phyloP scores from a whole-genome alignment of 176 grass and related monocot species.

The Carex kokanica region DNA sequence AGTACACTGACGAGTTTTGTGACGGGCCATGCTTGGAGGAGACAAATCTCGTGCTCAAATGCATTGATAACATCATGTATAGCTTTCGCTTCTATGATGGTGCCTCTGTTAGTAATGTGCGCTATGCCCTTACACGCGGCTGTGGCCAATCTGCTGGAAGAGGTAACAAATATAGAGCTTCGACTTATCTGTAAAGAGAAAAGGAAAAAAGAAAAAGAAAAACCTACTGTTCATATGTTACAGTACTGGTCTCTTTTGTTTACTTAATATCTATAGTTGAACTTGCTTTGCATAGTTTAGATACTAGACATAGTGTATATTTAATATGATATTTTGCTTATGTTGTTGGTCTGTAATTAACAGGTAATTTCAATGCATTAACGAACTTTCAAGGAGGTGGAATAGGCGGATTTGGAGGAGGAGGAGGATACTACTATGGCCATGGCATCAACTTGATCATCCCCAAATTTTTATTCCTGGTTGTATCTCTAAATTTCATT shows the following conservation, averaged over 20 bases:
- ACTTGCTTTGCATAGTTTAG: neutral
- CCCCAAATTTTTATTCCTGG: constrained; percentile 22
- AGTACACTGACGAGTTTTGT: constrained; percentile 49
- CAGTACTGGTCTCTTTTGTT: neutral
- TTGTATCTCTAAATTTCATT: constrained; percentile 28
- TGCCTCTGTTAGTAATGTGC: constrained; percentile 46
- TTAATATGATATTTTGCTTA: neutral
- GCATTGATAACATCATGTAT: constrained; percentile 43
- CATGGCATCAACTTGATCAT: constrained; percentile 24
- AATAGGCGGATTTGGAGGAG: neutral
- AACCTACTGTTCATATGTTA: neutral
- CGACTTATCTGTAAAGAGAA: neutral
- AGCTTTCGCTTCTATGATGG: constrained; percentile 78
- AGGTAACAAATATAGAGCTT: constrained; percentile 12
- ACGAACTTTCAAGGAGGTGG: neutral
- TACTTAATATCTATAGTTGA: neutral
- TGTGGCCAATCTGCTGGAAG: constrained; percentile 40
- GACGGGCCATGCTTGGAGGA: constrained; percentile 54
- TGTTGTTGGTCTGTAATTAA: neutral
- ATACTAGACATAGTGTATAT: neutral
- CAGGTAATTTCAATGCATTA: constrained; percentile 59
- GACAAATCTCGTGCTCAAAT: constrained; percentile 62
- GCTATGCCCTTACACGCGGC: constrained; percentile 41
- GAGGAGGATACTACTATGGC: constrained; percentile 27
- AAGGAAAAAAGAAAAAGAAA: neutral